A percentile compares a stretch with the other conserved stretches of the same genome.
phyloP scores from a whole-genome alignment of 768 basidiomycete genomes.

The Mycena maculata region DNA sequence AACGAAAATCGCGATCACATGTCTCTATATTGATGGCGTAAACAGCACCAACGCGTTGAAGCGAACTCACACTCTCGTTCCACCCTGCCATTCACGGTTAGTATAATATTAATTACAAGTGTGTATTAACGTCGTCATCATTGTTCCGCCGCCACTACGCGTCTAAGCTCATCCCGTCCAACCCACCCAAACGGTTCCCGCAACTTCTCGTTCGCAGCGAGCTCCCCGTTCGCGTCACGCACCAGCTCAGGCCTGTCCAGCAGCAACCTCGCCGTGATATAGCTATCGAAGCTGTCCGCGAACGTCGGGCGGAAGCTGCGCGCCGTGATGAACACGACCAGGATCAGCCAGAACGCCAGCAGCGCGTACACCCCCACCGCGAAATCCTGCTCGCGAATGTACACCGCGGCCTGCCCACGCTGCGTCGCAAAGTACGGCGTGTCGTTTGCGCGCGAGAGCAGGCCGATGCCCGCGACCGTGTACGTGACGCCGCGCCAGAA shows the following conservation, averaged over 20 bases:
- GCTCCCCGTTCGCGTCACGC: slow-evolving; percentile 5
- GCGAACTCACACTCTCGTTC: no score
- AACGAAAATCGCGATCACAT: no score
- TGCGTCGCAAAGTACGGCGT: slow-evolving; percentile 21
- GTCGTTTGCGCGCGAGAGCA: slow-evolving; percentile 24
- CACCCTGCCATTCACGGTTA: no score
- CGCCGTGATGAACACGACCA: slow-evolving; percentile 13
- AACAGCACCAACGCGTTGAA: no score
- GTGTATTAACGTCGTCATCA: background rate
- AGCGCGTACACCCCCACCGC: slow-evolving; percentile 15
- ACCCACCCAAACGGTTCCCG: slow-evolving; percentile 2
- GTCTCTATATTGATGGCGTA: no score
- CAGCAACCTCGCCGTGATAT: slow-evolving; percentile 26
- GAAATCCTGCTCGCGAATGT: slow-evolving; percentile 11
- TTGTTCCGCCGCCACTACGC: slow-evolving; percentile 1
- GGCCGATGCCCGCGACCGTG: slow-evolving; percentile 22
- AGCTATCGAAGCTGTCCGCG: slow-evolving; percentile 26
- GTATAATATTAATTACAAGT: no score
- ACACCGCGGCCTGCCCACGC: slow-evolving; percentile 14
- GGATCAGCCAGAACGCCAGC: slow-evolving; percentile 23
- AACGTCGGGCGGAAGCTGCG: slow-evolving; percentile 28
- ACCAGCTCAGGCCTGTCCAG: slow-evolving; percentile 15
- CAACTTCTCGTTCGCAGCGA: slow-evolving; percentile 3
- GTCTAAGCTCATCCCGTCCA: background rate
- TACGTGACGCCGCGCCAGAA: slow-evolving; percentile 30